phyloP scores from a whole-genome alignment of 1,139 yeast species.

The Geotrichum histeridarum region DNA sequence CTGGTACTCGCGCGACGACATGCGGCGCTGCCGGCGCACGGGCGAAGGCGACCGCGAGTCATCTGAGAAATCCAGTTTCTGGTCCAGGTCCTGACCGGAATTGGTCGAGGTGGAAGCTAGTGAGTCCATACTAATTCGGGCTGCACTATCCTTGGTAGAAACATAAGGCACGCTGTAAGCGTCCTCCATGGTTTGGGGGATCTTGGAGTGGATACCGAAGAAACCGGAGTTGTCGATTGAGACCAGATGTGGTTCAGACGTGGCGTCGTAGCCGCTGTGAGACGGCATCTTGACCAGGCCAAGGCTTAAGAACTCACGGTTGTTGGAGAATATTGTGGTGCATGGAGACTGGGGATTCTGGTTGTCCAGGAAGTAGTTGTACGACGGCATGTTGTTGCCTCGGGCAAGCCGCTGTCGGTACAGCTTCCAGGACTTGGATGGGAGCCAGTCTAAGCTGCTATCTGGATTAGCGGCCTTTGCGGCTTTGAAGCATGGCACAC shows the following conservation, averaged over 20 bases:
- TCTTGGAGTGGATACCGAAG: conserved; percentile 30
- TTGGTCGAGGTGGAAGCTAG: conserved; percentile 9
- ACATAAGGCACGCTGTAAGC: neutral
- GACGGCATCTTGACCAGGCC: conserved; percentile 20
- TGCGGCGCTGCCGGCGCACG: neutral
- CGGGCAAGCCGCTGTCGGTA: conserved; percentile 33
- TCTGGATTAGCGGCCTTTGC: neutral
- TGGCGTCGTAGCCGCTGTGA: neutral
- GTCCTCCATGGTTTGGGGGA: neutral
- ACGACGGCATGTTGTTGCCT: conserved; percentile 29
- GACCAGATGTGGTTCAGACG: conserved; percentile 17
- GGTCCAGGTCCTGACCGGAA: conserved; percentile 3
- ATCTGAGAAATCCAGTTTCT: neutral
- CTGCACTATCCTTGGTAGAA: neutral
- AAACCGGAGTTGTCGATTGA: conserved; percentile 32
- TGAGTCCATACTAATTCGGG: conserved; percentile 11
- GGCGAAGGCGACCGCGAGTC: neutral
- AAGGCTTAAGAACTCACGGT: conserved; percentile 31
- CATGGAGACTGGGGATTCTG: conserved; percentile 23
- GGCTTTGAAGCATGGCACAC: neutral
- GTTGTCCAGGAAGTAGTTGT: conserved; percentile 29
- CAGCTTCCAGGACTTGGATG: conserved; percentile 32
- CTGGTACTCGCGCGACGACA: neutral
- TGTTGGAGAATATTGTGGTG: conserved; percentile 32
- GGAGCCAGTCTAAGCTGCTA: conserved; percentile 27